These are phyloP conservation scores for Calocybe cyanea DNA, from an alignment of 768 basidiomycete genomes.

Conservation along the genomic window DNA sequence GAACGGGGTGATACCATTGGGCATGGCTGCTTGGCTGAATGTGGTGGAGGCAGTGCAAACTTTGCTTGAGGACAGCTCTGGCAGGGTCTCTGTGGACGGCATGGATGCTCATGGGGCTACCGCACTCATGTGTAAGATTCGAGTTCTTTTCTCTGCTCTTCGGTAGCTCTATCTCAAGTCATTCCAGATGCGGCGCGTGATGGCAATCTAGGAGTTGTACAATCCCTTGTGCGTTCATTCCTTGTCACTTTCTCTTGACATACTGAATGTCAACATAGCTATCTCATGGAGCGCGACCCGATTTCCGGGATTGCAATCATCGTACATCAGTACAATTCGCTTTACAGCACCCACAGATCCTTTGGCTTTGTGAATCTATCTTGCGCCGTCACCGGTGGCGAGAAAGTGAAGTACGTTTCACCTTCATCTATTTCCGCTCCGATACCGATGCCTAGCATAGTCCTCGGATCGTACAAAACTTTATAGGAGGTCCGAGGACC, in stretches of 20 bases:
- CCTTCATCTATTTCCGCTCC: slow-evolving; percentile 11
- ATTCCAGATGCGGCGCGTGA: slow-evolving; percentile 72
- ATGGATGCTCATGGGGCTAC: slow-evolving; percentile 75
- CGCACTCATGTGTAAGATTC: slow-evolving; percentile 77
- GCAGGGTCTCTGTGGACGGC: slow-evolving; percentile 66
- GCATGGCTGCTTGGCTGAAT: slow-evolving; percentile 78
- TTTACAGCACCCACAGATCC: slow-evolving; percentile 52
- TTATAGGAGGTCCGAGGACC: slow-evolving; percentile 30
- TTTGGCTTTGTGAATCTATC: slow-evolving; percentile 68
- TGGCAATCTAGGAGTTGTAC: slow-evolving; percentile 63
- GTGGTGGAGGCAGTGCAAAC: slow-evolving; percentile 54
- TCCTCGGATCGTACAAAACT: slow-evolving; percentile 36
- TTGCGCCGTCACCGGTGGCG: slow-evolving; percentile 59
- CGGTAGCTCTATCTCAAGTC: slow-evolving; percentile 15
- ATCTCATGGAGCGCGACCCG: slow-evolving; percentile 66
- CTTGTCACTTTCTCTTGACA: slow-evolving; percentile 4
- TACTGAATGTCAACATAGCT: slow-evolving; percentile 36
- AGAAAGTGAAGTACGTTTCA: slow-evolving; percentile 50
- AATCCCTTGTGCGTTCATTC: slow-evolving; percentile 49
- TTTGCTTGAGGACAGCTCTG: slow-evolving; percentile 60
- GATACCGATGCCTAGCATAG: slow-evolving; percentile 20
- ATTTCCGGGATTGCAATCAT: slow-evolving; percentile 68
- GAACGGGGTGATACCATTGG: slow-evolving; percentile 73
- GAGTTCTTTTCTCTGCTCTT: slow-evolving; percentile 9
- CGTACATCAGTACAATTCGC: slow-evolving; percentile 72